A percentile compares a stretch with the other conserved stretches of the same genome.
phyloP scores from a whole-genome alignment of 768 basidiomycete genomes.

The Mycena venus region DNA sequence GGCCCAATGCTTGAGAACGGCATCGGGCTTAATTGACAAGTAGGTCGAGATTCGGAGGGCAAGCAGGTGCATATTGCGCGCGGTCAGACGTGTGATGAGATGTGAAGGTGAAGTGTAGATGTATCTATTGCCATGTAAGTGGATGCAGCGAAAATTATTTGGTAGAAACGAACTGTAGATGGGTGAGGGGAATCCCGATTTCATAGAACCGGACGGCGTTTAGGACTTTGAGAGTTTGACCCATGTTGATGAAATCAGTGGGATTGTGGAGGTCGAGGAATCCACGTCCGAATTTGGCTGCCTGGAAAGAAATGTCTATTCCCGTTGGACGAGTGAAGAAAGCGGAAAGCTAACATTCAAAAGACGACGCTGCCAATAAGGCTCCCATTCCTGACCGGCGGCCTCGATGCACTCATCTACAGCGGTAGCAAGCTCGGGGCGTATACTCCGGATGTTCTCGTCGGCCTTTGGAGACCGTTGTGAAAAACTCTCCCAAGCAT shows the following conservation, averaged over 20 bases:
- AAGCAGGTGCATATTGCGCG: constrained; percentile 91
- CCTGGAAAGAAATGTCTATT: constrained; percentile 58
- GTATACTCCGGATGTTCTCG: constrained; percentile 90
- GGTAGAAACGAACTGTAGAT: constrained; percentile 78
- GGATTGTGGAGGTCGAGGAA: constrained; percentile 96
- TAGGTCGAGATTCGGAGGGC: constrained; percentile 92
- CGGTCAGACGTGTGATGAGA: constrained; percentile 85
- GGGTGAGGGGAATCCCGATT: constrained; percentile 93
- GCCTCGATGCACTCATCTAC: constrained; percentile 96
- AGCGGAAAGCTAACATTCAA: constrained; percentile 72
- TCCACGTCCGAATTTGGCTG: constrained; percentile 96
- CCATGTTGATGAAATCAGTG: constrained; percentile 92
- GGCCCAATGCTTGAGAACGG: constrained; percentile 96
- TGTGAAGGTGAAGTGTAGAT: constrained; percentile 83
- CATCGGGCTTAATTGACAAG: constrained; percentile 85
- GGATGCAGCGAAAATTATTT: constrained; percentile 4
- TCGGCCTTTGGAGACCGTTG: constrained; percentile 91
- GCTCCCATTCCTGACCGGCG: constrained; percentile 93
- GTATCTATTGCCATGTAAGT: constrained; percentile 66
- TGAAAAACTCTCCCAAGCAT: constrained; percentile 92
- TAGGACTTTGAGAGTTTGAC: constrained; percentile 91
- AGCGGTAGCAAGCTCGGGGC: constrained; percentile 86
- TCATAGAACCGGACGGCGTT: constrained; percentile 94
- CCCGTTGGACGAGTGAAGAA: neutral
- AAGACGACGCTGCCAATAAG: constrained; percentile 88